Evolutionary conservation across 495 filamentous ascomycete genomes (phyloP).

Genomic region (Neurospora sp.): DNA sequence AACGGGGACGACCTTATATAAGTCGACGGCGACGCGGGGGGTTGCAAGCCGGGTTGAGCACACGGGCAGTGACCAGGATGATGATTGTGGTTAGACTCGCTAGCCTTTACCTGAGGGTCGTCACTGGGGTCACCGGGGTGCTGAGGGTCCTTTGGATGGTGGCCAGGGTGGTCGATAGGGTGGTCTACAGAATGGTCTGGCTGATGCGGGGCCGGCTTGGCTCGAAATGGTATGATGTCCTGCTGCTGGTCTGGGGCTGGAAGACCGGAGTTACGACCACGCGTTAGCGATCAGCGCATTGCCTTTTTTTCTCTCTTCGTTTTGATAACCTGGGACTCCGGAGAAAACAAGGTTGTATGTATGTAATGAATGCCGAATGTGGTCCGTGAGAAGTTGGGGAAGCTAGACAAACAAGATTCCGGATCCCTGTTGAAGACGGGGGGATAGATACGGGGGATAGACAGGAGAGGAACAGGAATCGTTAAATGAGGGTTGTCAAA

Average conservation of each 20-base stretch:
- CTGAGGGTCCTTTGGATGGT: background rate
- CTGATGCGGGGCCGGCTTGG: background rate
- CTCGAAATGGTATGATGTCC: background rate
- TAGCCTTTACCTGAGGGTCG: background rate
- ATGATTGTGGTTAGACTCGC: background rate
- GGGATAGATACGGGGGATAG: background rate
- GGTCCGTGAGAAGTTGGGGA: background rate
- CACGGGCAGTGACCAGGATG: slow-evolving; percentile 17
- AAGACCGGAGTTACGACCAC: background rate
- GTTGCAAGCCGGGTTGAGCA: slow-evolving; percentile 5
- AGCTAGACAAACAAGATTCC: background rate
- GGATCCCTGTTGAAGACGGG: background rate
- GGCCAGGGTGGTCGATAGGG: background rate
- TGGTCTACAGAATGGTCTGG: background rate
- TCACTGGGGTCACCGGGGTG: background rate
- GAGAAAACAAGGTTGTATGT: background rate
- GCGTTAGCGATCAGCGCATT: background rate
- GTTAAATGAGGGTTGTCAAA: background rate
- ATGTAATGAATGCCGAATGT: background rate
- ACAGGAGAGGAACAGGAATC: background rate
- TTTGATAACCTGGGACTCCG: background rate
- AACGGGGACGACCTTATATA: slow-evolving; percentile 16
- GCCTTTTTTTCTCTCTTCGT: background rate
- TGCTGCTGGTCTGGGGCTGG: background rate
- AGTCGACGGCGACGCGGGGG: slow-evolving; percentile 5